Percentiles rank a stretch among this genome's conserved stretches.
These are phyloP conservation scores for Hymenoscyphus albidus DNA, from an alignment of 2,329 filamentous ascomycete species.

Conservation along the genomic window DNA sequence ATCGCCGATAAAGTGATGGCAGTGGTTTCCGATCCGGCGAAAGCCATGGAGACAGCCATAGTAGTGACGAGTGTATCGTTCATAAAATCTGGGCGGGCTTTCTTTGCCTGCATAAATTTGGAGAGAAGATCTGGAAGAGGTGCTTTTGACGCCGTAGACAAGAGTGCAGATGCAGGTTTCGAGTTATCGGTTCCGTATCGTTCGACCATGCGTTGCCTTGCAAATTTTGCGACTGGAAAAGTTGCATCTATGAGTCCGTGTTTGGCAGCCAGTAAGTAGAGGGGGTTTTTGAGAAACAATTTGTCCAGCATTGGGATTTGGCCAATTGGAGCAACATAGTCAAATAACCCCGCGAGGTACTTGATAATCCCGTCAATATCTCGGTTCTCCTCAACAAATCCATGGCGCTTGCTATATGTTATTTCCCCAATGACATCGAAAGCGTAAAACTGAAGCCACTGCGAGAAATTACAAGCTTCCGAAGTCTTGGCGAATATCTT, in stretches of 20 bases:
- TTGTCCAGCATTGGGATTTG: constrained; percentile 71
- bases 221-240: constrained; percentile 71
- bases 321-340: constrained; percentile 69
- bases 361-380: constrained; percentile 72
- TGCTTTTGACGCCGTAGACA: constrained; percentile 20
- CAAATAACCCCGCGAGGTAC: constrained; percentile 61
- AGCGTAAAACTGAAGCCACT: constrained; percentile 76
- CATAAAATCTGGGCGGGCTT: constrained; percentile 68
- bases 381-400: constrained; percentile 69
- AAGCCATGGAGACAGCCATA: constrained; percentile 68
- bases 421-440: constrained; percentile 79
- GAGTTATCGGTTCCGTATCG: constrained; percentile 41
- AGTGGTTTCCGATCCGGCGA: constrained; percentile 76
- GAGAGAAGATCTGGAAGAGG: constrained; percentile 55
- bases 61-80: constrained; percentile 64
- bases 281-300: constrained; percentile 69
- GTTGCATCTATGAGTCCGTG: constrained; percentile 65
- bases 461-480: constrained; percentile 57
- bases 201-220: constrained; percentile 62
- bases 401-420: constrained; percentile 71
- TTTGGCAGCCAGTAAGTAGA: constrained; percentile 64
- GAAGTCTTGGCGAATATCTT: constrained; percentile 45
- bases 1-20: constrained; percentile 68
- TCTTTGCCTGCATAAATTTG: constrained; percentile 67
- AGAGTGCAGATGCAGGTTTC: constrained; percentile 16